A percentile compares a stretch with the other conserved stretches of the same genome.
Conservation (phyloP, 441 rosid genomes). For the Daphne laureola region DNA sequence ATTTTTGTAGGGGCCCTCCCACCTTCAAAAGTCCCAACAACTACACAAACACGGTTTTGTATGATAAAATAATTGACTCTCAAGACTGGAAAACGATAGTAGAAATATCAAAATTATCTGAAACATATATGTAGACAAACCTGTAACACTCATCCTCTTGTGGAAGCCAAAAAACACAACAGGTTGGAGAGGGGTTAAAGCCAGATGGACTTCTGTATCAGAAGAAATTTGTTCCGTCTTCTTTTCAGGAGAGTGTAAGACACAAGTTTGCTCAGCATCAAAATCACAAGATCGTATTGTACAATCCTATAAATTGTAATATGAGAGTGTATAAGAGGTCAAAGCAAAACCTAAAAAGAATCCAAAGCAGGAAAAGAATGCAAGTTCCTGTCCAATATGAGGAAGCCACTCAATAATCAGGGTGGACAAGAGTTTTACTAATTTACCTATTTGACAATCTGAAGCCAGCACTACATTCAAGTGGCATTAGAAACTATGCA, state of each 20-base stretch:
- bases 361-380: too few relatives aligned
- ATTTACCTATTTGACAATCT: too few relatives aligned
- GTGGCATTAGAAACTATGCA: too few relatives aligned
- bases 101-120: constrained; percentile 1
- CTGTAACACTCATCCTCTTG: constrained; percentile 94
- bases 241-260: constrained; percentile 95
- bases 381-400: too few relatives aligned
- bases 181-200: constrained; percentile 93
- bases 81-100: constrained; percentile 5
- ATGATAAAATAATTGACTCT: constrained; percentile 12
- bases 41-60: constrained; percentile 30
- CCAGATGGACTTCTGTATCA: constrained; percentile 89
- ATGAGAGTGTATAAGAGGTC: too few relatives aligned
- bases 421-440: too few relatives aligned
- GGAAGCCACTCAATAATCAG: too few relatives aligned
- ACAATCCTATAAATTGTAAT: constrained; percentile 59
- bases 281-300: constrained; percentile 95
- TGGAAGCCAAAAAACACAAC: constrained; percentile 97
- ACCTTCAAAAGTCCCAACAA: constrained; percentile 98
- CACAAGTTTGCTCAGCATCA: constrained; percentile 91
- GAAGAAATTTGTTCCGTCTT: constrained; percentile 68
- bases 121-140: constrained; percentile 27
- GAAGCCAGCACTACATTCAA: too few relatives aligned
- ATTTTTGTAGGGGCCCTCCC: constrained; percentile 95
- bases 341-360: too few relatives aligned